Evolutionary conservation across 148 eudicot species (phyloP).

Genomic region (Arctostaphylos glauca): DNA sequence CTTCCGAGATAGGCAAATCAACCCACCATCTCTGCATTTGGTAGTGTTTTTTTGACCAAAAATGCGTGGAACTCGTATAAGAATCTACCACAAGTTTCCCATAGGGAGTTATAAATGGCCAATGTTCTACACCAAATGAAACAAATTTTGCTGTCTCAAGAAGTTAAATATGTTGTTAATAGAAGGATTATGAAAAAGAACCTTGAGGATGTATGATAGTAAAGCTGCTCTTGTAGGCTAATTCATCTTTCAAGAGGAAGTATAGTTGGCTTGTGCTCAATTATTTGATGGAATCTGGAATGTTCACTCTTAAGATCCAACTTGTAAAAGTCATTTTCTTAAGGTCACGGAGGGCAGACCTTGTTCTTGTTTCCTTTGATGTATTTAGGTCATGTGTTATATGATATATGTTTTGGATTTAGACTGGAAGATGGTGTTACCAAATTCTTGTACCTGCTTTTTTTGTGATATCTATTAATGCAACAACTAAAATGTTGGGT

Average conservation of each 20-base stretch:
- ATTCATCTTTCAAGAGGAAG: not conserved
- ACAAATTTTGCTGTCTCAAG: not conserved
- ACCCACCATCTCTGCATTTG: not conserved
- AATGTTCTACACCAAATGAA: no score
- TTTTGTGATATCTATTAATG: not conserved
- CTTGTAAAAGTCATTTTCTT: not conserved
- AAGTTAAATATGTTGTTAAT: not conserved
- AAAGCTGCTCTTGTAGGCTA: not conserved
- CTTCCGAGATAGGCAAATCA: no score
- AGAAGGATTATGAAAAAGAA: not conserved
- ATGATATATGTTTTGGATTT: not conserved
- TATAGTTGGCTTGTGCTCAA: not conserved
- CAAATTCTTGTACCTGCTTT: not conserved
- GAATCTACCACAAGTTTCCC: not conserved
- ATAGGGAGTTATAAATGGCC: not conserved
- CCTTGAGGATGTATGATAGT: not conserved
- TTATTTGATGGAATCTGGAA: not conserved
- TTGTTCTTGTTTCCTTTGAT: not conserved
- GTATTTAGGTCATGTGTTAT: not conserved
- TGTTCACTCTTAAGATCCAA: not conserved
- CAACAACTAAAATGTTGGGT: not conserved
- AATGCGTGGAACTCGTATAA: not conserved
- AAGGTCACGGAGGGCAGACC: not conserved
- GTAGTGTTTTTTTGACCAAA: not conserved
- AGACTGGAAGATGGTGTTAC: not conserved